phyloP scores from a whole-genome alignment of 2,329 filamentous ascomycete species.

The Lomentospora prolificans region DNA sequence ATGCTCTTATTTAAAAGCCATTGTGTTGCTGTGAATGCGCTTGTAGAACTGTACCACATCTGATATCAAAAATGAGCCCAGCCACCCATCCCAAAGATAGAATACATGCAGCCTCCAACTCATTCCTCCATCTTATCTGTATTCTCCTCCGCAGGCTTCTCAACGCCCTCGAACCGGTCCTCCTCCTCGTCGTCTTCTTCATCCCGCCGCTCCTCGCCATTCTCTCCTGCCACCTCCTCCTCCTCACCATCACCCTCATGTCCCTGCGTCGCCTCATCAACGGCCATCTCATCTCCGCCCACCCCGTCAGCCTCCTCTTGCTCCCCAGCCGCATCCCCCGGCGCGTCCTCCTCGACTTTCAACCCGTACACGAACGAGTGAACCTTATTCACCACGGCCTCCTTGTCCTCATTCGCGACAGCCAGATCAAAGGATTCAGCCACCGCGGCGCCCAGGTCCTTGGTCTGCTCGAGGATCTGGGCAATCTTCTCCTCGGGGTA shows the following conservation, averaged over 20 bases:
- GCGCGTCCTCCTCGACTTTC: too few species aligned
- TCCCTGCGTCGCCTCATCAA: not conserved
- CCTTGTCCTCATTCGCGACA: conserved; percentile 19
- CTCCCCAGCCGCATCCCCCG: too few species aligned
- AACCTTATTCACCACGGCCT: conserved; percentile 16
- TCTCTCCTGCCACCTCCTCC: not conserved
- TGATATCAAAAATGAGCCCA: not conserved
- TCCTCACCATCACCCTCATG: not conserved
- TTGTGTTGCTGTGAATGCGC: too few species aligned
- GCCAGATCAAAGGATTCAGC: conserved; percentile 9
- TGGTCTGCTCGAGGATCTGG: conserved; percentile 9
- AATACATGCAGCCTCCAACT: not conserved
- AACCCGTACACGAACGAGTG: conserved; percentile 20
- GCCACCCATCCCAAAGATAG: not conserved
- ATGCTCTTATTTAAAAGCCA: too few species aligned
- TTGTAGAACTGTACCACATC: too few species aligned
- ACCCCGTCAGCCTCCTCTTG: not conserved
- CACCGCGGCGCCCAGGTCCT: conserved; percentile 15
- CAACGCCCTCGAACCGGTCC: not conserved
- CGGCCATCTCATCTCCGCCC: not conserved
- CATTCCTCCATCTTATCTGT: not conserved
- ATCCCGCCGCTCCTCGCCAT: not conserved
- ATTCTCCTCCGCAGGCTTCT: not conserved
- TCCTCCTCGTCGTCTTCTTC: not conserved
- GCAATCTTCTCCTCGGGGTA: conserved; percentile 4